These are phyloP conservation scores for Davidsoniella eucalypti DNA, from an alignment of 2,329 filamentous ascomycete genomes.

Conservation along the genomic window DNA sequence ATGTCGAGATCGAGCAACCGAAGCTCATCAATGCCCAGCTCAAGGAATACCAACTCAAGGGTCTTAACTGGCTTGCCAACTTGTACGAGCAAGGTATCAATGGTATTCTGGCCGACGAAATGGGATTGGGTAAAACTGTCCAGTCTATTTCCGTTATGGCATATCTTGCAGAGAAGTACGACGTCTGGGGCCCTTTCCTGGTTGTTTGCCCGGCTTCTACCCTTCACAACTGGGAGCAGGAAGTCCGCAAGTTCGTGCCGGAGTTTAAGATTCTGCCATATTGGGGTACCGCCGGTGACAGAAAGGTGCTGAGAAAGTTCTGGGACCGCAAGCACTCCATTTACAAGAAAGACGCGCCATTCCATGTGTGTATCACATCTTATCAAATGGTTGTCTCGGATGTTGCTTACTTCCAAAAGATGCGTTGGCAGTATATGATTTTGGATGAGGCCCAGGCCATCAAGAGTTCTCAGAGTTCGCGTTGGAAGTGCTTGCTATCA, in stretches of 20 bases:
- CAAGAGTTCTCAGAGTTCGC: conserved; percentile 90
- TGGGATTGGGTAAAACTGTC: conserved; percentile 98
- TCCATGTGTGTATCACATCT: conserved; percentile 91
- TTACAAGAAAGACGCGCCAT: conserved; percentile 81
- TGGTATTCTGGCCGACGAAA: conserved; percentile 94
- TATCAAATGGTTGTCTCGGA: conserved; percentile 96
- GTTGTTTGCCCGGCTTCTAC: conserved; percentile 94
- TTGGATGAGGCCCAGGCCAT: conserved; percentile 96
- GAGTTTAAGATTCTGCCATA: conserved; percentile 91
- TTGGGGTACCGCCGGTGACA: conserved; percentile 87
- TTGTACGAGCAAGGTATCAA: conserved; percentile 99
- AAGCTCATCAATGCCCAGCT: conserved; percentile 85
- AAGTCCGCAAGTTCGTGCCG: conserved; percentile 89
- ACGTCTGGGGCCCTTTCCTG: conserved; percentile 94
- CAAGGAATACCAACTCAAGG: conserved; percentile 98
- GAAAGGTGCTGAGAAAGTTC: conserved; percentile 93
- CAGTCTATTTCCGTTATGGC: conserved; percentile 99
- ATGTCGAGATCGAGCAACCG: conserved; percentile 86
- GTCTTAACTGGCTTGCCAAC: conserved; percentile 98
- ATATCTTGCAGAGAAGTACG: conserved; percentile 90
- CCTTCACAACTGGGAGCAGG: conserved; percentile 98
- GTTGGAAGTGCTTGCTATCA: conserved; percentile 87
- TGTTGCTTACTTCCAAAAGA: conserved; percentile 95
- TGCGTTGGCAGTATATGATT: conserved; percentile 99
- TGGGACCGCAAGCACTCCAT: conserved; percentile 98